phyloP scores from a whole-genome alignment of 177 flowering plant species.

The Telopea speciosissima region DNA sequence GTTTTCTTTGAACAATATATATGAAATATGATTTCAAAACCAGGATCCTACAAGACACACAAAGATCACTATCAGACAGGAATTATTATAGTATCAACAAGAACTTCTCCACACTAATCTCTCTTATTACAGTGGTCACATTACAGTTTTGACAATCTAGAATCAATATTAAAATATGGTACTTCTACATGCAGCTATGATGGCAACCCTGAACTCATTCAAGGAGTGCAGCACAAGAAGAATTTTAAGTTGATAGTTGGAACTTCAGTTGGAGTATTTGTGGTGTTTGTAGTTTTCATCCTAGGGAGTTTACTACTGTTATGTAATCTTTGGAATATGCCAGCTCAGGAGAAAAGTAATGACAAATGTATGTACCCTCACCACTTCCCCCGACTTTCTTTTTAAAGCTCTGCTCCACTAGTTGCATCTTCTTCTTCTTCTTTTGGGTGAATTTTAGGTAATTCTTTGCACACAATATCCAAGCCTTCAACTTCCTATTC shows the following conservation, averaged over 20 bases:
- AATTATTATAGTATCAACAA: not conserved
- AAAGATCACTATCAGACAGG: not conserved
- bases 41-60: not conserved
- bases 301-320: constrained; percentile 41
- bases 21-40: not conserved
- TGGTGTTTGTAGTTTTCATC: constrained; percentile 34
- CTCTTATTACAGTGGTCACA: not conserved
- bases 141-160: not conserved
- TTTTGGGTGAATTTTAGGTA: constrained; percentile 29
- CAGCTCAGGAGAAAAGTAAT: constrained; percentile 21
- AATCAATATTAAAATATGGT: not conserved
- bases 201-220: constrained; percentile 53
- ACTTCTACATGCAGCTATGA: constrained; percentile 47
- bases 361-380: constrained; percentile 35
- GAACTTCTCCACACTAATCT: not conserved
- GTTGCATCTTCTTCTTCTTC: not conserved
- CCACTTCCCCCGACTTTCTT: constrained; percentile 1
- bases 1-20: not conserved
- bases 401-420: not conserved
- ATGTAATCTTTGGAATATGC: constrained; percentile 27
- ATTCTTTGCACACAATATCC: constrained; percentile 29
- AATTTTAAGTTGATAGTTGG: constrained; percentile 45
- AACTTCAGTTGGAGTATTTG: constrained; percentile 42
- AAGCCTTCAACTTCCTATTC: constrained; percentile 42
- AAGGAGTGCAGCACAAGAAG: constrained; percentile 26